A percentile compares a stretch with the other conserved stretches of the same genome.
Conservation (phyloP, 2,329 filamentous ascomycete species). For the Colletotrichum chrysophilum region DNA sequence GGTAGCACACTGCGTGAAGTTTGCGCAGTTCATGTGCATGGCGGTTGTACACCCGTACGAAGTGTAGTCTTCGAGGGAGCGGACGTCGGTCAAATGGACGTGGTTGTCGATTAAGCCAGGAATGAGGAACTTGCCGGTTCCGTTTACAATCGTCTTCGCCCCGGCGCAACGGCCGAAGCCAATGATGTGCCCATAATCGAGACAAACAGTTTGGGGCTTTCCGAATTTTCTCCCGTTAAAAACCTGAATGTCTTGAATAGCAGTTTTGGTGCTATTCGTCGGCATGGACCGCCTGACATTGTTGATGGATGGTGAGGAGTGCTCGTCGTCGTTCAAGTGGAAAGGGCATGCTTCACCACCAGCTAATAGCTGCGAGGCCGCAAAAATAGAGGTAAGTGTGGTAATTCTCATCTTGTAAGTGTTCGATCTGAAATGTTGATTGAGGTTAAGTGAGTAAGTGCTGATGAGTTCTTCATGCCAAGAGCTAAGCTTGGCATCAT, state of each 20-base stretch:
- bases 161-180: not conserved
- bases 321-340: not conserved
- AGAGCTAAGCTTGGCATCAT: not conserved
- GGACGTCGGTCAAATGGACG: slow-evolving; percentile 25
- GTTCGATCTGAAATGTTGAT: not conserved
- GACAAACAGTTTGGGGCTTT: not conserved
- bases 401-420: not conserved
- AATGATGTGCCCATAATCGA: not conserved
- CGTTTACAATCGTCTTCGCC: slow-evolving; percentile 22
- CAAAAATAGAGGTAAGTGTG: not conserved
- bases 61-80: slow-evolving; percentile 25
- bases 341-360: not conserved
- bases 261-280: not conserved
- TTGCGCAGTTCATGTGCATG: slow-evolving; percentile 30
- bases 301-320: not conserved
- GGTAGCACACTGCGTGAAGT: slow-evolving; percentile 45
- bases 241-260: not conserved
- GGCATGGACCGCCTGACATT: not conserved
- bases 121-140: slow-evolving; percentile 27
- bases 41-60: slow-evolving; percentile 31
- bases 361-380: not conserved
- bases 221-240: not conserved
- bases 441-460: not conserved
- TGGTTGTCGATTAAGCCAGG: slow-evolving; percentile 32
- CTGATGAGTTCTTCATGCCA: not conserved